A percentile compares a stretch with the other conserved stretches of the same genome.
phyloP scores from a whole-genome alignment of 1,284 basidiomycete genomes.

The Schizopora paradoxa region DNA sequence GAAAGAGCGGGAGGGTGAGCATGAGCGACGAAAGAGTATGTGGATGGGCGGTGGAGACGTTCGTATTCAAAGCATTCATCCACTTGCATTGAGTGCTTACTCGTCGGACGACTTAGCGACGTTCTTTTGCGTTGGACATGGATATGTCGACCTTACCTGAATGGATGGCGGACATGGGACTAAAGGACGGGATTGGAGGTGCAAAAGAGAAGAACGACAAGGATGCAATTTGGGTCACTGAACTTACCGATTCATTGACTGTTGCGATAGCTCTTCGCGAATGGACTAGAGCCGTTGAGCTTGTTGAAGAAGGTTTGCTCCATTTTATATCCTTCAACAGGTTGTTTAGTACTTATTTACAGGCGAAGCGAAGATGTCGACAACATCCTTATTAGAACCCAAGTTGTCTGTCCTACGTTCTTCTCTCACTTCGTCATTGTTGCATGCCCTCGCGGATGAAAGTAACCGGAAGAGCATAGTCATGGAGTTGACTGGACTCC shows the following conservation, averaged over 20 bases:
- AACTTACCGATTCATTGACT: conserved; percentile 87
- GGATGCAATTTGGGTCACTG: conserved; percentile 81
- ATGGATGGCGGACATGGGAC: conserved; percentile 64
- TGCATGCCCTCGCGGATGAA: conserved; percentile 69
- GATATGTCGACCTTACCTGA: conserved; percentile 53
- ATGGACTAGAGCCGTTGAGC: conserved; percentile 80
- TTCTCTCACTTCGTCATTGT: conserved; percentile 67
- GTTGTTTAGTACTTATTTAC: background rate
- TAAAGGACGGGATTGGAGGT: conserved; percentile 47
- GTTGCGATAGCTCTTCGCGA: conserved; percentile 88
- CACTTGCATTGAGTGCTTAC: background rate
- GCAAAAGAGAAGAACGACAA: conserved; percentile 69
- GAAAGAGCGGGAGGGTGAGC: conserved; percentile 89
- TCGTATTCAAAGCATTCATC: conserved; percentile 24
- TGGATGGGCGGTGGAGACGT: conserved; percentile 63
- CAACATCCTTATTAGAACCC: conserved; percentile 46
- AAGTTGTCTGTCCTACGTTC: conserved; percentile 68
- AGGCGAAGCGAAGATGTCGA: conserved; percentile 63
- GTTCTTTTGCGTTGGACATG: conserved; percentile 23
- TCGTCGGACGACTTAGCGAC: conserved; percentile 21
- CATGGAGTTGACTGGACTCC: conserved; percentile 65
- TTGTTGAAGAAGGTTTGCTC: conserved; percentile 74
- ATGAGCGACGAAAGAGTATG: conserved; percentile 78
- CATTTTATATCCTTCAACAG: background rate
- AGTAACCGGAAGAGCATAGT: conserved; percentile 77